phyloP scores from a whole-genome alignment of 2,329 filamentous ascomycete genomes.

The Diaporthe sp. region DNA sequence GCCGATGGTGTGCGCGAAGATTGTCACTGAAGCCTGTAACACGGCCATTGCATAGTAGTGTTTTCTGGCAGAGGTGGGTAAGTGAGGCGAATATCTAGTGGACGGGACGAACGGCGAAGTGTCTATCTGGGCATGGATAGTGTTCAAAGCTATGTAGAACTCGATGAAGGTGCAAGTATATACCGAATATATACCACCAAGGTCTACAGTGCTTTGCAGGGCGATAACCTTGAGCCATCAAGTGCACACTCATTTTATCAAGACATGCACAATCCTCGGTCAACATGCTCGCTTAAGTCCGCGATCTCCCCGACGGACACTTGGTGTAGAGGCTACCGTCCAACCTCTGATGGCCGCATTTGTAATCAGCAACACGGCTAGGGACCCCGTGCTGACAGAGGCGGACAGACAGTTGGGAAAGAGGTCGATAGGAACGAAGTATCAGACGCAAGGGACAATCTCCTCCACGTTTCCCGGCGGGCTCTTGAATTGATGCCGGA shows the following conservation, averaged over 20 bases:
- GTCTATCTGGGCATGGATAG: not conserved
- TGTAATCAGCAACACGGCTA: not conserved
- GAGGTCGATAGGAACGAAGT: not conserved
- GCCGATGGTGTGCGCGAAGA: conserved; percentile 14
- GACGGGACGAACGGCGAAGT: not conserved
- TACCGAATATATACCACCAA: not conserved
- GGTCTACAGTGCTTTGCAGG: not conserved
- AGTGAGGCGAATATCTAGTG: not conserved
- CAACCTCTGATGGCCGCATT: not conserved
- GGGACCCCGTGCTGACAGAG: not conserved
- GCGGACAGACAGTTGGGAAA: not conserved
- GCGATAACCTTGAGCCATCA: not conserved
- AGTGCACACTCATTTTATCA: not conserved
- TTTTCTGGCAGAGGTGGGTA: too few species aligned
- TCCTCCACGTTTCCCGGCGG: too few species aligned
- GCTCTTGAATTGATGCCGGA: too few species aligned
- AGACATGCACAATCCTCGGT: not conserved
- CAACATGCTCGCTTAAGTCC: conserved; percentile 10
- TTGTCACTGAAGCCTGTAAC: not conserved
- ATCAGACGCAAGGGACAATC: too few species aligned
- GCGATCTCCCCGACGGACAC: conserved; percentile 6
- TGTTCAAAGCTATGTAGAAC: not conserved
- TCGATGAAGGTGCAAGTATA: not conserved
- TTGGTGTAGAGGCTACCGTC: not conserved
- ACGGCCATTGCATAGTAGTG: not conserved